Evolutionary conservation across 257 asterid genomes (phyloP), one percentile per base, ranked within the genome.

Genomic region (Solanum ahanhuiri): DNA sequence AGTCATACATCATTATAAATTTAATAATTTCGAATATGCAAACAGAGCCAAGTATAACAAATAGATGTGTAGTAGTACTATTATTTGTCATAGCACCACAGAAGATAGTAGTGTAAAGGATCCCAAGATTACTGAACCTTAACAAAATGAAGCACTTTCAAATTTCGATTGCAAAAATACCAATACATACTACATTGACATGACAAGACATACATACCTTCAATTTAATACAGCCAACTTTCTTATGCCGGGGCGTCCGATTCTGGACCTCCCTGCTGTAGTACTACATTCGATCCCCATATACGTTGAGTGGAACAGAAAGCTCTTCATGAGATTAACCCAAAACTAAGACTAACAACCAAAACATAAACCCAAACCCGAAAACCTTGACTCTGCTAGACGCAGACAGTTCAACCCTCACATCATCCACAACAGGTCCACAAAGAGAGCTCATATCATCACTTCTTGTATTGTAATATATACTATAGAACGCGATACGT

Each of bases 401-500:
- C 43, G 93, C 90, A 0, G 96, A 91, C 37, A 31, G 87, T 89
- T 89, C 89, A 57, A 96, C 98, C 89, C 94, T 93, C 39, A 95
- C 93, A 85, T 96, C 98, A 86, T 96, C 99, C 39, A 96, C 93
- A 81, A 96, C 98, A 2, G 99, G 99, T 37, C 99, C 98, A 87
- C 98, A 96, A 86, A 96, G 85, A 22, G 99, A 96, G 91, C 94
- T 96, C 98, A 90, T 87, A 81, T 96, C 99, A 91, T 96, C 98
- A 5, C 91, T 95, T 75, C 99, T 92, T 57, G 98, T 96, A 76
- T 95, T 96, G 93, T 96, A 96, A 86, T 96, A 96, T 17, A 96
- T 83, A 86, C 99, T 96, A 87, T 96, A 96, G 87, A 95, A 96
- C 0, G 98, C 98, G 0, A 94, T 91, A 5, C 98, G 94, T 0